Percentiles rank a stretch among this genome's conserved stretches.
Evolutionary conservation across 169 alveolate species (phyloP).

Genomic region (Plasmodium gonderi): DNA sequence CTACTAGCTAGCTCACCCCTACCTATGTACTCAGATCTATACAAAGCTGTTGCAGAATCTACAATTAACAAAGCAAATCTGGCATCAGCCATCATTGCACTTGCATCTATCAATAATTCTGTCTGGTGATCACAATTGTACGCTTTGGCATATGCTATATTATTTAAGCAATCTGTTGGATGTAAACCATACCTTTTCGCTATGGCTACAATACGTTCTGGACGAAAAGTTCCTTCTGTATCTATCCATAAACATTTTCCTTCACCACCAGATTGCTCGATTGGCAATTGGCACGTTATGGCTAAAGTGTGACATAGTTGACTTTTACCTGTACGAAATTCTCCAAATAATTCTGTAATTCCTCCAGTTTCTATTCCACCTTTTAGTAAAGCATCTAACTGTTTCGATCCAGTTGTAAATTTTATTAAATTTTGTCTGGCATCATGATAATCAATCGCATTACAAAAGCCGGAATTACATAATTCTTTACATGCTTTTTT

Average conservation of each 20-base stretch:
- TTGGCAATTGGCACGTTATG: constrained; percentile 95
- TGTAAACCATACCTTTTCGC: constrained; percentile 98
- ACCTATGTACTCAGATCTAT: constrained; percentile 98
- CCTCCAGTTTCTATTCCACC: constrained; percentile 98
- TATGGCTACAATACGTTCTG: constrained; percentile 97
- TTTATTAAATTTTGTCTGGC: constrained; percentile 93
- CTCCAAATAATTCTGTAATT: constrained; percentile 99
- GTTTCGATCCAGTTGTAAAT: constrained; percentile 95
- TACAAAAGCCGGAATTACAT: constrained; percentile 92
- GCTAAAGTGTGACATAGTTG: constrained; percentile 97
- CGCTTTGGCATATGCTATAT: constrained; percentile 98
- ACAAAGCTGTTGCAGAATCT: constrained; percentile 97
- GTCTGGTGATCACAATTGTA: constrained; percentile 97
- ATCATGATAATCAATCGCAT: constrained; percentile 93
- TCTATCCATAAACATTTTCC: constrained; percentile 99
- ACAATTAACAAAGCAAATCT: constrained; percentile 97
- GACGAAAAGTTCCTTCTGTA: constrained; percentile 99
- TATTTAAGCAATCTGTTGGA: constrained; percentile 96
- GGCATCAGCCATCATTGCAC: constrained; percentile 97
- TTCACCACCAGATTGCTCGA: constrained; percentile 97
- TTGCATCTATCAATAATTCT: constrained; percentile 95
- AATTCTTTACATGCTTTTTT: constrained; percentile 93
- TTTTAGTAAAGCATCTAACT: constrained; percentile 94
- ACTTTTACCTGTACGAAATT: constrained; percentile 98
- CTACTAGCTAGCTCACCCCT: constrained; percentile 99